Conservation (phyloP, 371 early-diverging fungal species). For the Mortierella sp. region DNA sequence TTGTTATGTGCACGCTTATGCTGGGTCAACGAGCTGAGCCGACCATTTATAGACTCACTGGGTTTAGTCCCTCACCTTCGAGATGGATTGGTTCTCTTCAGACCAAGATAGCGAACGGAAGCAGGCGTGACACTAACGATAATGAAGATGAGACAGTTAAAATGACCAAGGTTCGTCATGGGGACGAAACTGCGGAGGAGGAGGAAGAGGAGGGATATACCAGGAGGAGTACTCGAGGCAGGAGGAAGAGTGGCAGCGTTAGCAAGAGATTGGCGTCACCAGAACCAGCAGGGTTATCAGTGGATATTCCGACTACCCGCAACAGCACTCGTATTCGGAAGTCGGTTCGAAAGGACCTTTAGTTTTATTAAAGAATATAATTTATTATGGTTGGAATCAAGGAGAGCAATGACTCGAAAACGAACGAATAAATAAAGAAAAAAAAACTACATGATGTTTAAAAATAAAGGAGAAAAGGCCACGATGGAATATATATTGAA, state of each 20-base stretch:
- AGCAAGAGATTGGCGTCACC: conserved; percentile 9
- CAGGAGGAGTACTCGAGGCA: conserved; percentile 23
- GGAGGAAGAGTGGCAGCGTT: conserved; percentile 5
- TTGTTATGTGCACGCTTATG: conserved; percentile 43
- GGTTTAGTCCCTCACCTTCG: conserved; percentile 1
- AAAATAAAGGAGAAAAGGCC: too few relatives aligned
- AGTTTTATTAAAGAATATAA: not conserved
- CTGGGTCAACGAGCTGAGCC: conserved; percentile 43
- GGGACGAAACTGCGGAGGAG: conserved; percentile 17
- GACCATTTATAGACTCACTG: conserved; percentile 13
- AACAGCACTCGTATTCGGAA: conserved; percentile 41
- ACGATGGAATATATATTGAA: too few relatives aligned
- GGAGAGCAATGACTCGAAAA: too few relatives aligned
- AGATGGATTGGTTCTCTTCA: conserved; percentile 8
- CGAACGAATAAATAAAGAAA: not conserved
- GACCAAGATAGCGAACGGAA: not conserved
- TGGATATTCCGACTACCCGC: conserved; percentile 2
- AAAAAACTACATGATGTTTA: not conserved
- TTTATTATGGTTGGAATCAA: too few relatives aligned
- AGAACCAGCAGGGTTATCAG: not conserved
- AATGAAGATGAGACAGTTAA: conserved; percentile 1
- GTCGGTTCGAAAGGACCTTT: conserved; percentile 39
- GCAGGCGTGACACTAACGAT: conserved; percentile 9
- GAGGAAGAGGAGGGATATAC: conserved; percentile 23
- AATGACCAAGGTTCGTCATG: conserved; percentile 11